Evolutionary conservation across 1,284 basidiomycete genomes (phyloP).

Genomic region (Fomes fomentarius): DNA sequence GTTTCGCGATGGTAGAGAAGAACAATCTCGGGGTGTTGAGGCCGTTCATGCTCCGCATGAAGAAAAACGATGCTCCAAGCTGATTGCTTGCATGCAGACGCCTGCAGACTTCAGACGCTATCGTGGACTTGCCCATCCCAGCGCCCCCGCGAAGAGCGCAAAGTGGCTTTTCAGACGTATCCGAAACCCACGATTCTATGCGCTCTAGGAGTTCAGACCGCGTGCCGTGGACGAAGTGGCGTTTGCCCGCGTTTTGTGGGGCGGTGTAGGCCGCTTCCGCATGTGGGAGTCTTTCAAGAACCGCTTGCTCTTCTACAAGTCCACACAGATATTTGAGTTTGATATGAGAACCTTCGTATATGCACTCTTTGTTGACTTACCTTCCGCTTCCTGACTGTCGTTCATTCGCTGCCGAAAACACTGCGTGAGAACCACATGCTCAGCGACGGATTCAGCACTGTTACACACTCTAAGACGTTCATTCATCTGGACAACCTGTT

Average conservation of each 20-base stretch:
- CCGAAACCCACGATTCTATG: neutral
- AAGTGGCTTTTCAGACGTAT: neutral
- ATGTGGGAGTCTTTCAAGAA: neutral
- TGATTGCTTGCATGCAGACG: neutral
- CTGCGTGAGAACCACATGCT: neutral
- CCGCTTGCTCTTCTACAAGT: neutral
- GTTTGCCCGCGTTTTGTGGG: neutral
- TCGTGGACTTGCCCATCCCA: conserved; percentile 17
- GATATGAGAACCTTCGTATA: too few relatives aligned
- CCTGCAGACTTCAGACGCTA: conserved; percentile 11
- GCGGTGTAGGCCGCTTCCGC: neutral
- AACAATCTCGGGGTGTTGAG: neutral
- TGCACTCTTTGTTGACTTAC: neutral
- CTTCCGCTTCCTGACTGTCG: neutral
- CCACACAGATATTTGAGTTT: neutral
- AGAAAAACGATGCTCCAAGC: conserved; percentile 19
- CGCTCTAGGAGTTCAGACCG: neutral
- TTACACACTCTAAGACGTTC: neutral
- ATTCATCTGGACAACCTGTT: neutral
- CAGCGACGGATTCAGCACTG: neutral
- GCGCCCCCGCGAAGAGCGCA: neutral
- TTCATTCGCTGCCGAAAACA: too few relatives aligned
- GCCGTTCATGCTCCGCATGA: neutral
- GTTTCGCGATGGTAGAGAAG: conserved; percentile 10
- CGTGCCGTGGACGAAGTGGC: neutral